phyloP scores from a whole-genome alignment of 371 early-diverging fungal species.

The Apophysomyces elegans region DNA sequence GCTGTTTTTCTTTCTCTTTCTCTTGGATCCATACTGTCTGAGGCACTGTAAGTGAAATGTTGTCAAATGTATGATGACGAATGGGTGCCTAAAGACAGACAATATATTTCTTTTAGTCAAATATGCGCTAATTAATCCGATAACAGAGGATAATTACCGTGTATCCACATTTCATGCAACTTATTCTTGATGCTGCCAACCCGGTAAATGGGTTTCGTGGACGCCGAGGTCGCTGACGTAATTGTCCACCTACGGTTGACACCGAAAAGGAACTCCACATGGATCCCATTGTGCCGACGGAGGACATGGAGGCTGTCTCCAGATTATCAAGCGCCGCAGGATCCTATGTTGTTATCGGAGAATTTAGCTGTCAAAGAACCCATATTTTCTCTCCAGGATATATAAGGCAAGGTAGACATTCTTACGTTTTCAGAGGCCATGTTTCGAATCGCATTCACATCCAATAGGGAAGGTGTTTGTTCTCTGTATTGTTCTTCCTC shows the following conservation, averaged over 20 bases:
- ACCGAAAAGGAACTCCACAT: slow-evolving; percentile 61
- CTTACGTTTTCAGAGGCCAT: slow-evolving; percentile 29
- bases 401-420: no score
- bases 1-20: neutral
- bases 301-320: slow-evolving; percentile 53
- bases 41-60: slow-evolving; percentile 79
- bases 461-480: slow-evolving; percentile 43
- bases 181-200: slow-evolving; percentile 73
- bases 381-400: no score
- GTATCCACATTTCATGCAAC: slow-evolving; percentile 81
- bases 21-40: slow-evolving; percentile 38
- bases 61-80: slow-evolving; percentile 84
- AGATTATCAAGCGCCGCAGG: slow-evolving; percentile 40
- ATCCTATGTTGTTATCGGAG: slow-evolving; percentile 1
- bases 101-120: no score
- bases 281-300: slow-evolving; percentile 52
- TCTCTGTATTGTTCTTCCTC: slow-evolving; percentile 54
- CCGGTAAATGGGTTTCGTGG: slow-evolving; percentile 75
- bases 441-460: slow-evolving; percentile 36
- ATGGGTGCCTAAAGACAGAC: slow-evolving; percentile 61
- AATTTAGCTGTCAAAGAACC: neutral
- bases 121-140: neutral
- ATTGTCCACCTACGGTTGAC: slow-evolving; percentile 50
- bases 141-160: slow-evolving; percentile 44
- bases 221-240: slow-evolving; percentile 48